Base-by-base conservation (phyloP, 1,284 basidiomycete species). In the Ceratorhiza oryzae-sativae region DNA sequence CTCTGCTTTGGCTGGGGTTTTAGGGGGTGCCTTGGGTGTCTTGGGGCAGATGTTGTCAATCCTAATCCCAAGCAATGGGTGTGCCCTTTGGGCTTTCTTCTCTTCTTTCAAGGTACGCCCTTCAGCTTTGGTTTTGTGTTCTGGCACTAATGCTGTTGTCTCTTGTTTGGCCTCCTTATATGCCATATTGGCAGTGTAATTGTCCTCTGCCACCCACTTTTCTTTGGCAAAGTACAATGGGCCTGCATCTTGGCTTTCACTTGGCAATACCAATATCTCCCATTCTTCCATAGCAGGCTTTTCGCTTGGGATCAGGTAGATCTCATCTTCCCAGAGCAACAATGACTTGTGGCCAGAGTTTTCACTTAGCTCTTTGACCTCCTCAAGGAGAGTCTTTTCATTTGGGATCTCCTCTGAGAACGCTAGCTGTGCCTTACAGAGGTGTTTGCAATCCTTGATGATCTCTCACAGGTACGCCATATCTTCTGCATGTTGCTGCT, bases 221-320 rank as follows among this genome's bases (percentile, higher is more conserved):
- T 32, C 55, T 20, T 56, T 18, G n/a, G 32, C 55, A 18, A 56
- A 56, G 55, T 34, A 56, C 34, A 32, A 56, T 39, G 55, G 55
- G 8, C 49, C 23, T 9, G 49, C n/a, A 4, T 23, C 13, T 4
- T n/a, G 23, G 49, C 49, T 51, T 51, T 51, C 36, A 39, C 8
- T 39, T 13, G n/a, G n/a, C n/a, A n/a, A n/a, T n/a, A n/a, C n/a
- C n/a, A n/a, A n/a, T n/a, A 39, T 39, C 36, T 39, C 8, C 36
- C 8, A 13, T 6, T 13, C 13, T 13, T 39, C 36, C 36, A 39
- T 39, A 13, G 36, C 36, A 6, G 36, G 36, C 13, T 6, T 39
- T 39, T 39, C 36, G 13, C 36, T 39, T 13, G 6, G 8, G 13
- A 13, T 39, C 8, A 39, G 36, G 4, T 25, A 39, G 6, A 6